Conservation (phyloP, 345 rosid species). For the Noccaea caerulescens region DNA sequence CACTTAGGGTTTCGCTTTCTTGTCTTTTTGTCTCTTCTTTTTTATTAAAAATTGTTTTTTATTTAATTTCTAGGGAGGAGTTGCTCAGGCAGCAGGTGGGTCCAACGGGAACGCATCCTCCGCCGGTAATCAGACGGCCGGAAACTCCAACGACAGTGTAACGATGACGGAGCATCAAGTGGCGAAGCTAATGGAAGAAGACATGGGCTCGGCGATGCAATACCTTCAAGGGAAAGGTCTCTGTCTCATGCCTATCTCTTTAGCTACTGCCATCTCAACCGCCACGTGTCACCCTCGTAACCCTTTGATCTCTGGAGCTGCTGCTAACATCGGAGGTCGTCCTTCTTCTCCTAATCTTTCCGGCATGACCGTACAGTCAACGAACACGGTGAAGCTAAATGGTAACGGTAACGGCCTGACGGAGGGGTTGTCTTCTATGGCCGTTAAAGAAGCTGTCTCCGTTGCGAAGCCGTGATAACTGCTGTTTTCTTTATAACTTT, state of each 20-base stretch:
- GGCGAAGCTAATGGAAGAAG: constrained; percentile 91
- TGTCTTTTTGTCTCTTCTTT: background rate
- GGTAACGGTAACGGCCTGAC: constrained; percentile 46
- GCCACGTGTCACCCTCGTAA: constrained; percentile 64
- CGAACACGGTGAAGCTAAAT: constrained; percentile 36
- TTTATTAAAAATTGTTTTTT: background rate
- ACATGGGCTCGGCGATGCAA: constrained; percentile 99
- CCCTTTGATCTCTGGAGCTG: constrained; percentile 45
- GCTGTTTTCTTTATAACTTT: constrained; percentile 17
- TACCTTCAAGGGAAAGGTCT: constrained; percentile 96
- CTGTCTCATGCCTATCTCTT: constrained; percentile 95
- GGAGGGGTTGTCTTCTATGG: constrained; percentile 32
- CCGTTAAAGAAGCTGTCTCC: constrained; percentile 53
- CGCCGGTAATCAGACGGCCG: constrained; percentile 36
- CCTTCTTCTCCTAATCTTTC: constrained; percentile 80
- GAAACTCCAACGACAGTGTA: constrained; percentile 13
- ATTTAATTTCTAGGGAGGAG: background rate
- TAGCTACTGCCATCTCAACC: constrained; percentile 89
- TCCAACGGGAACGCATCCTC: constrained; percentile 35
- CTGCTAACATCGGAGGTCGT: constrained; percentile 43
- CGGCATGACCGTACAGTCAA: constrained; percentile 77
- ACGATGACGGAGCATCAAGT: constrained; percentile 84
- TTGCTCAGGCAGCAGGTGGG: constrained; percentile 45
- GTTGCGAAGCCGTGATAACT: constrained; percentile 39
- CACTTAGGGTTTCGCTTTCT: constrained; percentile 38